Percentiles rank a stretch among this genome's conserved stretches.
These are phyloP conservation scores for Babesia sp. DNA, from an alignment of 169 alveolate species.

Conservation along the genomic window DNA sequence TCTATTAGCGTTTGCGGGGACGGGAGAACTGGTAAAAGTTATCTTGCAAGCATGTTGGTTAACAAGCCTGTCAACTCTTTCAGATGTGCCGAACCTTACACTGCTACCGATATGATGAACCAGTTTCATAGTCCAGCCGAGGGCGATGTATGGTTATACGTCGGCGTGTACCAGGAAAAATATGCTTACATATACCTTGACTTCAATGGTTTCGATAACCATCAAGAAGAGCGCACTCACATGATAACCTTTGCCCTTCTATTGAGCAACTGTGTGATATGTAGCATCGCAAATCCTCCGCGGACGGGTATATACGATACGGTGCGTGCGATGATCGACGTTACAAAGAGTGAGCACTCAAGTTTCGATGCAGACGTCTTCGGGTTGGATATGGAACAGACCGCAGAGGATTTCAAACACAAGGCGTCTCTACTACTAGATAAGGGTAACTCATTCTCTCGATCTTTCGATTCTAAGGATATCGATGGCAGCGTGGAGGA, in stretches of 20 bases:
- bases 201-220: slow-evolving; percentile 48
- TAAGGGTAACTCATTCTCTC: not conserved
- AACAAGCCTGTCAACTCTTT: slow-evolving; percentile 39
- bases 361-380: not conserved
- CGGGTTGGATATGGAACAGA: slow-evolving; percentile 2
- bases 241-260: slow-evolving; percentile 39
- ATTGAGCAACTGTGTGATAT: slow-evolving; percentile 43
- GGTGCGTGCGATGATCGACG: slow-evolving; percentile 51
- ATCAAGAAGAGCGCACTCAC: slow-evolving; percentile 18
- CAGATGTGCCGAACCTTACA: slow-evolving; percentile 36
- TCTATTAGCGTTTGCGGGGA: slow-evolving; percentile 54
- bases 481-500: not conserved
- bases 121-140: slow-evolving; percentile 18
- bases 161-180: slow-evolving; percentile 54
- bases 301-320: slow-evolving; percentile 37
- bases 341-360: not conserved
- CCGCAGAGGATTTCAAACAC: slow-evolving; percentile 15
- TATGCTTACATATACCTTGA: slow-evolving; percentile 57
- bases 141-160: slow-evolving; percentile 59
- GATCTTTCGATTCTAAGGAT: slow-evolving; percentile 5
- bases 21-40: slow-evolving; percentile 52
- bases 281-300: slow-evolving; percentile 35
- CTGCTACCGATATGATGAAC: slow-evolving; percentile 2
- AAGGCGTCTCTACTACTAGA: not conserved
- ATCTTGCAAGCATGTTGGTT: slow-evolving; percentile 57